These are phyloP conservation scores for Achlya hypogyna DNA, from an alignment of 352 stramenopile species.

Conservation along the genomic window DNA sequence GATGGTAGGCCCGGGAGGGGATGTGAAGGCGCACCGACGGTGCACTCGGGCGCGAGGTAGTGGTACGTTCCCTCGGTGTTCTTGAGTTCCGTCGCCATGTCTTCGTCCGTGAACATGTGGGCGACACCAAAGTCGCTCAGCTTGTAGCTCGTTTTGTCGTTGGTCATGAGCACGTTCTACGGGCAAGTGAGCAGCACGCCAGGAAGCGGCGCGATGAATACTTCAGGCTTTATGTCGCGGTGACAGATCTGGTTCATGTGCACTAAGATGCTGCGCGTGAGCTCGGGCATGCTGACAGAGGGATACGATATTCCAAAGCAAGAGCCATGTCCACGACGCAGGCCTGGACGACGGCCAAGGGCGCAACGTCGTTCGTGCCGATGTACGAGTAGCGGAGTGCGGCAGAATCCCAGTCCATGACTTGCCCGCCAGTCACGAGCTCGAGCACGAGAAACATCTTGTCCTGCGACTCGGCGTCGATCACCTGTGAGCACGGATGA, in stretches of 20 bases:
- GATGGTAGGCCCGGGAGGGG: no score
- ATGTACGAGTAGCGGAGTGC: slow-evolving; percentile 41
- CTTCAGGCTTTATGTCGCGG: slow-evolving; percentile 71
- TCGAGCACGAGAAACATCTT: slow-evolving; percentile 79
- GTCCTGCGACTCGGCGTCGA: slow-evolving; percentile 66
- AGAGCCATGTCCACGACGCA: slow-evolving; percentile 71
- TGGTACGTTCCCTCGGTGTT: slow-evolving; percentile 84
- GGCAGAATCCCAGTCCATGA: slow-evolving; percentile 82
- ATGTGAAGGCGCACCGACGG: no score
- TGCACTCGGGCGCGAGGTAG: slow-evolving; percentile 77
- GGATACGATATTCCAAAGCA: slow-evolving; percentile 66
- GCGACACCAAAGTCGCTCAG: slow-evolving; percentile 75
- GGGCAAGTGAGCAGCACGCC: no score
- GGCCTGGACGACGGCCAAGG: slow-evolving; percentile 33
- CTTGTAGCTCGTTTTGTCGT: slow-evolving; percentile 43
- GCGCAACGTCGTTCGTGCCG: slow-evolving; percentile 26
- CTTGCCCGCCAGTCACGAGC: slow-evolving; percentile 64
- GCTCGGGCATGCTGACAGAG: not conserved
- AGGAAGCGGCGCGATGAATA: no score
- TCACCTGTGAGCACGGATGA: slow-evolving; percentile 41
- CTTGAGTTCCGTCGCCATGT: slow-evolving; percentile 36
- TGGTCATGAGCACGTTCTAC: slow-evolving; percentile 59
- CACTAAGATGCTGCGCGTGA: slow-evolving; percentile 27
- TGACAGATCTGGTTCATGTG: slow-evolving; percentile 77
- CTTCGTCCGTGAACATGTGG: slow-evolving; percentile 37